Conservation (phyloP, 805 yeast species). For the Candida succiphila region DNA sequence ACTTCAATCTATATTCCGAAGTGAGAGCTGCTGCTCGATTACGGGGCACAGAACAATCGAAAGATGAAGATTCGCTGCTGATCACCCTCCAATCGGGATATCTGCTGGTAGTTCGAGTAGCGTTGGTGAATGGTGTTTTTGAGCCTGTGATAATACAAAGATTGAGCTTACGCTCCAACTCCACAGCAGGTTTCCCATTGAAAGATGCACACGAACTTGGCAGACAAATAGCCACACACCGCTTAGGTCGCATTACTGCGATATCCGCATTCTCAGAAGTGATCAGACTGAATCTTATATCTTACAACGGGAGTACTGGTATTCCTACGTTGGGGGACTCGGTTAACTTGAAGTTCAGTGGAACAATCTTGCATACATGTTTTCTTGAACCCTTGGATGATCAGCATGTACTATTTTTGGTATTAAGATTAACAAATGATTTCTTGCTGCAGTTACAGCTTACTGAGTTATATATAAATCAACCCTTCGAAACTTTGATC, state of each 20-base stretch:
- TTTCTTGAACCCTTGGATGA: conserved; percentile 13
- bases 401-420: conserved; percentile 13
- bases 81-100: conserved; percentile 13
- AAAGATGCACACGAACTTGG: conserved; percentile 6
- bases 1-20: conserved; percentile 9
- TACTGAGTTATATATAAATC: conserved; percentile 11
- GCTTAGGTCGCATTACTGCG: conserved; percentile 13
- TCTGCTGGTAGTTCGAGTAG: conserved; percentile 13
- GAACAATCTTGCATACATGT: conserved; percentile 12
- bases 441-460: conserved; percentile 14
- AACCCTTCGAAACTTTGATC: conserved; percentile 1
- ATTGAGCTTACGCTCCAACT: conserved; percentile 3
- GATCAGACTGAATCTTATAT: conserved; percentile 9
- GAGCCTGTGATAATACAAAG: conserved; percentile 15
- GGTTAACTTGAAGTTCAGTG: conserved; percentile 13
- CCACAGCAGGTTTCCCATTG: not conserved
- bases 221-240: conserved; percentile 6
- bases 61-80: conserved; percentile 17
- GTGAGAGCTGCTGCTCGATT: conserved; percentile 16
- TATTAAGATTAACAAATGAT: conserved; percentile 11
- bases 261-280: conserved; percentile 14
- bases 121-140: conserved; percentile 5
- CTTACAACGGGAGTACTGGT: conserved; percentile 9
- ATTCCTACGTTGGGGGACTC: conserved; percentile 11
- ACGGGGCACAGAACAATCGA: conserved; percentile 10